Percentiles rank a stretch among this genome's conserved stretches.
phyloP scores from a whole-genome alignment of 2,329 filamentous ascomycete species.

The Venturiaceae sp. region DNA sequence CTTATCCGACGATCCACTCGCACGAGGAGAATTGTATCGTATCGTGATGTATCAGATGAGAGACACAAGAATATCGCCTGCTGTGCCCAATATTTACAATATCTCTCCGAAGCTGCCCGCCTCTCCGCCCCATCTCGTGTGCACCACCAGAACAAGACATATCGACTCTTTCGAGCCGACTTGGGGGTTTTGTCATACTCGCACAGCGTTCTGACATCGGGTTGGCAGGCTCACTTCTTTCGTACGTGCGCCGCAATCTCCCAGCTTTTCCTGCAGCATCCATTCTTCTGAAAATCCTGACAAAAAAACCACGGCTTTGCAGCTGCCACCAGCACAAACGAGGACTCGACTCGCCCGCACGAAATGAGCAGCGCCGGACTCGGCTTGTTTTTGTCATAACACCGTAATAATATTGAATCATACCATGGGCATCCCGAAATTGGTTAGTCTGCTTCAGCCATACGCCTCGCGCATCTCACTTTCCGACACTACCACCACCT shows the following conservation, averaged over 20 bases:
- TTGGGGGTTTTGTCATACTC: too few relatives aligned
- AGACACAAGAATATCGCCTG: too few relatives aligned
- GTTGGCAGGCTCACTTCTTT: neutral
- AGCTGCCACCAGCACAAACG: neutral
- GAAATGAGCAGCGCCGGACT: neutral
- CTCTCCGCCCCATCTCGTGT: too few relatives aligned
- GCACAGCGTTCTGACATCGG: neutral
- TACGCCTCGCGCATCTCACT: neutral
- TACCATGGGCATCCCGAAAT: neutral
- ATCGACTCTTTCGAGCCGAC: too few relatives aligned
- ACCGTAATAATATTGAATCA: neutral
- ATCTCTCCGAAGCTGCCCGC: too few relatives aligned
- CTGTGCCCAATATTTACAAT: neutral
- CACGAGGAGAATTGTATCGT: neutral
- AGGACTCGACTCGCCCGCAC: neutral
- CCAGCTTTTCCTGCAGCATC: neutral
- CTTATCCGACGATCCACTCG: neutral
- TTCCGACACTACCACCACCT: neutral
- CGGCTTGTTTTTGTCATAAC: neutral
- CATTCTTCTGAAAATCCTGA: neutral
- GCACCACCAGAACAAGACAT: too few relatives aligned
- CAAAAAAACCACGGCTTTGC: neutral
- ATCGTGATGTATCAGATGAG: too few relatives aligned
- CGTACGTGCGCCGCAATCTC: neutral
- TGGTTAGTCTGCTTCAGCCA: neutral